Evolutionary conservation across 345 rosid species (phyloP).

Genomic region (Combretum micranthum): DNA sequence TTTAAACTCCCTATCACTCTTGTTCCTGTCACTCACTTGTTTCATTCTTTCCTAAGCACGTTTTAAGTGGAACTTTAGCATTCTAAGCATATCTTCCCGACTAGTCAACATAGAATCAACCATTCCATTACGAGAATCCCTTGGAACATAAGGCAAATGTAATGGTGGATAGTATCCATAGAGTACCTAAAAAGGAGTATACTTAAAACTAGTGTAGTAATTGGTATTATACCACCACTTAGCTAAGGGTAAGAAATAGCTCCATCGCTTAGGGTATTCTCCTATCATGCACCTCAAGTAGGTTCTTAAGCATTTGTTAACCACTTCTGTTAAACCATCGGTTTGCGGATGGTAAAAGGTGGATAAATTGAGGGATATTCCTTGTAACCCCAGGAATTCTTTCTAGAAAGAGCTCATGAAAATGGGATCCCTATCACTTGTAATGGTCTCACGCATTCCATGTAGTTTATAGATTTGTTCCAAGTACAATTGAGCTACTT

Average conservation of each 20-base stretch:
- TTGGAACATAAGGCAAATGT: too few relatives aligned
- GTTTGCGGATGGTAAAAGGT: not conserved
- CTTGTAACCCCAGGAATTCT: not conserved
- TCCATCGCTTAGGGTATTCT: too few relatives aligned
- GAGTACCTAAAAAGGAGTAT: not conserved
- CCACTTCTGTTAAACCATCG: not conserved
- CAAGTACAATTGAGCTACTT: too few relatives aligned
- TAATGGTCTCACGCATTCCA: not conserved
- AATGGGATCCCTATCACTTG: not conserved
- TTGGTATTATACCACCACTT: constrained; percentile 1
- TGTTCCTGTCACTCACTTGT: too few relatives aligned
- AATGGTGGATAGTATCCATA: too few relatives aligned
- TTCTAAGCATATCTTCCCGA: too few relatives aligned
- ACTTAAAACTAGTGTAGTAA: not conserved
- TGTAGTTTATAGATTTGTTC: not conserved
- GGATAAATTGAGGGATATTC: not conserved
- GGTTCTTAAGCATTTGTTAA: not conserved
- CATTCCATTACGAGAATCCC: too few relatives aligned
- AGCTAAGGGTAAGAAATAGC: not conserved
- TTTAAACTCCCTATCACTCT: too few relatives aligned
- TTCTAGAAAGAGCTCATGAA: not conserved
- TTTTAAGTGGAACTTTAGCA: too few relatives aligned
- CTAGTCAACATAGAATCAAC: too few relatives aligned
- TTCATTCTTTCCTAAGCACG: too few relatives aligned
- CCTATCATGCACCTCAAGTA: not conserved